Base-by-base conservation (phyloP, 371 early-diverging fungal species). In the Dichotomocladium elegans region DNA sequence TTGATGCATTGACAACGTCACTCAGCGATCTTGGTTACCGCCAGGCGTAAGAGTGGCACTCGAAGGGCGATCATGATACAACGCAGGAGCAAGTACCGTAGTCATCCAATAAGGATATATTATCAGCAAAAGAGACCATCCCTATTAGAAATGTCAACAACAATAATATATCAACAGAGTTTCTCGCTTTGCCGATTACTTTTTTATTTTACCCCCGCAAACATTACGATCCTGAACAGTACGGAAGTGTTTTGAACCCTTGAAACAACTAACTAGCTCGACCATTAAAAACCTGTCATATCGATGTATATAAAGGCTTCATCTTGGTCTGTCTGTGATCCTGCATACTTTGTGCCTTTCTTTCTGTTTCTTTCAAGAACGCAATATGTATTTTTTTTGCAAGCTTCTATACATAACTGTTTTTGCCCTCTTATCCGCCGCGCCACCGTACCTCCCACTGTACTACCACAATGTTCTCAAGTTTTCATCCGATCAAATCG, bases 1-100 rank as follows among this genome's bases (percentile, higher is more conserved):
- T 90, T 45, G 80, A 80, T 34, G 89, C 90, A 9, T 79, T 92
- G 56, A 75, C 78, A 46, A 67, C 68, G 12, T 80, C 93, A 4
- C 79, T 96, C 41, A 74, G 70, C 43, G 88, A 89, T 57, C 76
- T 77, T 47, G 84, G 85, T 22, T 73, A 70, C 50, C 41, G 33
- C 4, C 53, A 60, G 51, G 51, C 49, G 27, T 60, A n/a, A n/a
- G n/a, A n/a, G n/a, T n/a, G n/a, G n/a, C n/a, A n/a, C n/a, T n/a
- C n/a, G n/a, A n/a, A n/a, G n/a, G n/a, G n/a, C n/a, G n/a, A n/a
- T n/a, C n/a, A n/a, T n/a, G n/a, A n/a, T n/a, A n/a, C n/a, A n/a
- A n/a, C n/a, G n/a, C n/a, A n/a, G n/a, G n/a, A n/a, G n/a, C n/a
- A n/a, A n/a, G n/a, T n/a, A n/a, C n/a, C n/a, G n/a, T n/a, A n/a